Percentiles rank a stretch among this genome's conserved stretches.
Conservation (phyloP, 192 early-diverging fungal species). For the Coemansia asiatica region DNA sequence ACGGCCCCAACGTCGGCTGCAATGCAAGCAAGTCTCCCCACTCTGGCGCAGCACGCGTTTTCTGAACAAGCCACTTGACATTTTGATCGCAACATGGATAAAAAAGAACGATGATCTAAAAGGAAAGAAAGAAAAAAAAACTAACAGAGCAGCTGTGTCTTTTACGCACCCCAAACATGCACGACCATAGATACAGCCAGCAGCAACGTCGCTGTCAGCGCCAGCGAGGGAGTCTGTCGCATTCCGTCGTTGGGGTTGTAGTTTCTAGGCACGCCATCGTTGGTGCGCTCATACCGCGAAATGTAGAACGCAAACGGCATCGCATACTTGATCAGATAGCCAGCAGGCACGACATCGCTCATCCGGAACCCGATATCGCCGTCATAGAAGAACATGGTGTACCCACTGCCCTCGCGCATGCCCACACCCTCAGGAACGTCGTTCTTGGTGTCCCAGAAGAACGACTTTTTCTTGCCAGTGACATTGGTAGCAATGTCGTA, state of each 20-base stretch:
- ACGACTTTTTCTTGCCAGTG: conserved; percentile 40
- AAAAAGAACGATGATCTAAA: conserved; percentile 5
- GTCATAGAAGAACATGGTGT: conserved; percentile 56
- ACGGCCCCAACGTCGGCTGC: no score
- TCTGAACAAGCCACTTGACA: not conserved
- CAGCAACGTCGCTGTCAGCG: conserved; percentile 12
- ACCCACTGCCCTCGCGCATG: conserved; percentile 55
- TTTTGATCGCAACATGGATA: not conserved
- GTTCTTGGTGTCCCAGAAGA: conserved; percentile 57
- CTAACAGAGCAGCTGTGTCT: not conserved
- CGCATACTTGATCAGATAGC: conserved; percentile 52
- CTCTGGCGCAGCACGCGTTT: not conserved
- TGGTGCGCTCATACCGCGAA: conserved; percentile 49
- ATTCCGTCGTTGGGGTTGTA: conserved; percentile 47
- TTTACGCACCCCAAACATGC: conserved; percentile 5
- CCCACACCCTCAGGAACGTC: conserved; percentile 54
- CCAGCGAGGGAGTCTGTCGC: conserved; percentile 16
- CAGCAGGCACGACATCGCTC: conserved; percentile 53
- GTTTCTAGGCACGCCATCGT: conserved; percentile 51
- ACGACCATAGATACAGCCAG: conserved; percentile 5
- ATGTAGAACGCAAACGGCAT: conserved; percentile 57
- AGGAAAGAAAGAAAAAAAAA: not conserved
- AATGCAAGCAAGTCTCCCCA: not conserved
- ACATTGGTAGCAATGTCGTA: conserved; percentile 55
- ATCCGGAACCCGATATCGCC: conserved; percentile 54